These are phyloP conservation scores for Sclerotinia spermophila DNA, from an alignment of 2,329 filamentous ascomycete genomes.

Conservation along the genomic window DNA sequence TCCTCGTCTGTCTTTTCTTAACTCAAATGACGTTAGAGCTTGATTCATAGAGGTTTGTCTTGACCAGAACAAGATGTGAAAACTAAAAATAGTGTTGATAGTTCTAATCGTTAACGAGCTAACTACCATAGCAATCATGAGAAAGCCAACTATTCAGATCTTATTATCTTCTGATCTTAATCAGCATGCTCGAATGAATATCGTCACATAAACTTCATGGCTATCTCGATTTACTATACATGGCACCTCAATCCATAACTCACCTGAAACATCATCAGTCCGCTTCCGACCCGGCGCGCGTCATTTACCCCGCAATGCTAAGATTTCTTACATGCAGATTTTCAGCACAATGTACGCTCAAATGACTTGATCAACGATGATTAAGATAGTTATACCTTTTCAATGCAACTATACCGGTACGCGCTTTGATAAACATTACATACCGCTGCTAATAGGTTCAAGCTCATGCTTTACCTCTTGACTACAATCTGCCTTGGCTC, in stretches of 20 bases:
- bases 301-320: not conserved
- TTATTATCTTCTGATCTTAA: not conserved
- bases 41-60: not conserved
- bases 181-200: not conserved
- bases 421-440: not conserved
- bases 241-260: not conserved
- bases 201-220: not conserved
- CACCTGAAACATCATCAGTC: not conserved
- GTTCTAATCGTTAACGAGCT: not conserved
- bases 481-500: not conserved
- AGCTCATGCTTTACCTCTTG: not conserved
- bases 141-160: not conserved
- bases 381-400: not conserved
- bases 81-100: not conserved
- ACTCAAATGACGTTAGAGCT: not conserved
- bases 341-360: not conserved
- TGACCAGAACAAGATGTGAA: not conserved
- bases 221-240: not conserved
- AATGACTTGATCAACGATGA: not conserved
- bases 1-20: not conserved
- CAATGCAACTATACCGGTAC: not conserved
- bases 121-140: not conserved
- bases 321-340: not conserved
- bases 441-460: not conserved
- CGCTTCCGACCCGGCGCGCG: not conserved